Evolutionary conservation across 1,284 basidiomycete genomes (phyloP).

Genomic region (Cutaneotrichosporon sp.): DNA sequence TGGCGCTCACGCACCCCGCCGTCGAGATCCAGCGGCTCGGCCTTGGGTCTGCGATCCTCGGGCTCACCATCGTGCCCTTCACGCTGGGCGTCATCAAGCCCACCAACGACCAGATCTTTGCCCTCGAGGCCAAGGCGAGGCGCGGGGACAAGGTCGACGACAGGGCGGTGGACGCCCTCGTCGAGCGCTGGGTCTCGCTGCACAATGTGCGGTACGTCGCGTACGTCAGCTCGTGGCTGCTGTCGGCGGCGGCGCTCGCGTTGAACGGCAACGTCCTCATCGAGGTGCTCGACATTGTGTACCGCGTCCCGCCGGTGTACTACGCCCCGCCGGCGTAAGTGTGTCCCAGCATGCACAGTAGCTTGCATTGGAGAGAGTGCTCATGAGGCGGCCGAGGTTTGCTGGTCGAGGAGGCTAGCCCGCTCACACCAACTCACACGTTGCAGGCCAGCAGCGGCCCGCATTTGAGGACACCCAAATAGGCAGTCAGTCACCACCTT

Average conservation of each 20-base stretch:
- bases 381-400: too few relatives aligned
- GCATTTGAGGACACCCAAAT: too few relatives aligned
- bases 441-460: too few relatives aligned
- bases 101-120: constrained; percentile 28
- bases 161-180: constrained; percentile 23
- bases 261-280: constrained; percentile 4
- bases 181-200: constrained; percentile 27
- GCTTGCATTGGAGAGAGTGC: too few relatives aligned
- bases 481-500: too few relatives aligned
- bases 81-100: constrained; percentile 24
- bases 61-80: constrained; percentile 28
- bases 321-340: too few relatives aligned
- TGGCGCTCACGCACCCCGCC: constrained; percentile 24
- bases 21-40: constrained; percentile 23
- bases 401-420: too few relatives aligned
- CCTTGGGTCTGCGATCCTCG: constrained; percentile 24
- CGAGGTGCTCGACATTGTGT: constrained; percentile 11
- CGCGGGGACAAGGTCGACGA: neutral
- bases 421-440: too few relatives aligned
- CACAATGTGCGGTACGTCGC: constrained; percentile 24
- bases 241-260: constrained; percentile 17
- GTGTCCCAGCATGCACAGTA: too few relatives aligned
- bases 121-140: constrained; percentile 3
- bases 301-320: neutral
- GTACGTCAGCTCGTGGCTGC: constrained; percentile 13